Evolutionary conservation across 2,329 filamentous ascomycete genomes (phyloP), one percentile per base, ranked within the genome.

Genomic region (Fusarium veterinarium): DNA sequence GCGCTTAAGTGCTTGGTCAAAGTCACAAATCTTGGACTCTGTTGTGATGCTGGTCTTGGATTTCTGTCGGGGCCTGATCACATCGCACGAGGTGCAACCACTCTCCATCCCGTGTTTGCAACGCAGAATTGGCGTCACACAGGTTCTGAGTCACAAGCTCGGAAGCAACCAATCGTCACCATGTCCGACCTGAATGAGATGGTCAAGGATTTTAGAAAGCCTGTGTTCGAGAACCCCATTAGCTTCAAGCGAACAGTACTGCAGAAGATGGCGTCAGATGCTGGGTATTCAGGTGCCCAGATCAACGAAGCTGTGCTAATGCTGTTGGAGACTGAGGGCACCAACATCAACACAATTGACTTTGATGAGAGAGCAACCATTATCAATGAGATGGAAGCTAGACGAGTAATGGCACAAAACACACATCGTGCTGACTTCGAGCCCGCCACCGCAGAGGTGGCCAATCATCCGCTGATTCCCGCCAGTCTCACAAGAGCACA

Each of bases 31-130:
- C 84, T 94, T n/a, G 91, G 89, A 0, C 80, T 94, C 7, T 92
- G 89, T 23, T 86, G 92, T 44, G 90, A 92, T 76, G 90, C 87
- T 62, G 91, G 91, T 14, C 83, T 93, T 41, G 92, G 92, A 16
- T 93, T 90, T 85, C 84, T 93, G 16, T 83, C 83, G 51, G 91
- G 91, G 1, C 89, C 91, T 3, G 90, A 92, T 77, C 81, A 85
- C 23, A 86, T 86, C 49, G 82, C 83, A 10, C 82, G 87, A 25
- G 82, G 87, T 51, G 80, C 83, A 23, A 82, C 81, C 4, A 66
- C 71, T 38, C 78, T 71, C 10, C 78, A 80, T 20, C 77, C 81
- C 6, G 79, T 84, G n/a, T 85, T 85, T 66, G 72, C 77, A 31
- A 74, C 72, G 6, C 69, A 76, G 38, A 71, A 79, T 42, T 78